Evolutionary conservation across 2,329 filamentous ascomycete genomes (phyloP), one percentile per base, ranked within the genome.

Genomic region (Trichoderma sp.): DNA sequence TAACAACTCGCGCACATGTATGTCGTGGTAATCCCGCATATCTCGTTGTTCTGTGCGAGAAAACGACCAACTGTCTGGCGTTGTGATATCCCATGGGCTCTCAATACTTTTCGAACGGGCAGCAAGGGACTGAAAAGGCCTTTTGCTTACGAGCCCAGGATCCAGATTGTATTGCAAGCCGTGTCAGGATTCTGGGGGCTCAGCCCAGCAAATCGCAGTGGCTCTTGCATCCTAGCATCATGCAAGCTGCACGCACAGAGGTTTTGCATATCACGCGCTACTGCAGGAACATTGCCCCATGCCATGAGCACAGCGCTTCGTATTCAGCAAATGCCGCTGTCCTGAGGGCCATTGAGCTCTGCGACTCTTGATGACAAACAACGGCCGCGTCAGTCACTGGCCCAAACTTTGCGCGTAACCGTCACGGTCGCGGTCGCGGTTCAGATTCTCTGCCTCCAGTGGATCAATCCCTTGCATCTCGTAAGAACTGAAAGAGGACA

Each of bases 231-330:
- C 35, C 24, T 18, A 41, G 67, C 24, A 45, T 33, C 60, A 63
- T 64, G 69, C 60, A 63, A 71, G 65, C 38, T 53, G 56, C 59
- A 75, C 31, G 66, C 35, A 63, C 59, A 71, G 66, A 31, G 35
- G 14, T n/a, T 35, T 27, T 50, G 66, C 62, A 60, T 29, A 63
- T 35, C 33, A 75, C 41, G 27, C 74, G 67, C 74, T 75, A 75
- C 74, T 75, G 74, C 74, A 75, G 74, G 74, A 75, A 75, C 74
- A 21, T 45, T 60, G 67, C 24, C 67, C 53, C 67, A 38, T 56
- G 53, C 67, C n/a, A 29, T 9, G 24, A 27, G 18, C 9, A n/a
- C 27, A 41, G 38, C 18, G 11, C 18, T 27, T 27, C 62, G 62
- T 27, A 31, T 38, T 41, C 21, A 24, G 16, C 3, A 45, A 16